Base-by-base conservation (phyloP, 1,284 basidiomycete genomes). In the Marasmius sp. region DNA sequence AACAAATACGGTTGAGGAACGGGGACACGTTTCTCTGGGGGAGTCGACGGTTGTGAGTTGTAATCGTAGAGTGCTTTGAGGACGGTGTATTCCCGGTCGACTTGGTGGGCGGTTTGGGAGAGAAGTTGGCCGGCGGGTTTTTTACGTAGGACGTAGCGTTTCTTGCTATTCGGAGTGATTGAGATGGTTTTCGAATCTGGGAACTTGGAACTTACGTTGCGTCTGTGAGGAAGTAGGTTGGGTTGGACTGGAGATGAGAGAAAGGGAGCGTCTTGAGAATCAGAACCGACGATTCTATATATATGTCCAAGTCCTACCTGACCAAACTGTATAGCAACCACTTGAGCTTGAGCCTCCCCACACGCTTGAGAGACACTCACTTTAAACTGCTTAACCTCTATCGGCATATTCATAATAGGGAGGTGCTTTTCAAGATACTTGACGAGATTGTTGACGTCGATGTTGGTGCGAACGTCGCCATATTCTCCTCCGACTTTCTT, bases 211-310 rank as follows among this genome's bases (percentile, higher is more conserved):
- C 84, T 59, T 68, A 89, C 88, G 77, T 83, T 5, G 83, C 80
- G 76, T 93, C 93, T 16, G 86, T 93, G 52, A 97, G 75, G 76
- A 96, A 92, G 74, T 98, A 98, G 0, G 96, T 98, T 0, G 96
- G 96, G 71, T 98, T 98, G 12, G 94, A 96, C 92, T 94, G 64
- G 49, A 14, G 6, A 43, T n/a, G n/a, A n/a, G n/a, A n/a, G n/a
- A n/a, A n/a, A n/a, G n/a, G n/a, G 50, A 18, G 57, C 59, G 64
- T 52, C 51, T 61, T 45, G 54, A 60, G 39, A 47, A 20, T 61
- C 20, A 38, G 14, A 58, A 58, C 47, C 7, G 52, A 37, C 61
- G 48, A 20, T n/a, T 10, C 10, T 36, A 57, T 51, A 37, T 14
- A 37, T 10, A 55, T 22, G 55, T 59, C 43, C 22, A 47, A 64